A percentile compares a stretch with the other conserved stretches of the same genome.
Conservation (phyloP, 495 filamentous ascomycete species). For the Sphaerosporella brunnea region DNA sequence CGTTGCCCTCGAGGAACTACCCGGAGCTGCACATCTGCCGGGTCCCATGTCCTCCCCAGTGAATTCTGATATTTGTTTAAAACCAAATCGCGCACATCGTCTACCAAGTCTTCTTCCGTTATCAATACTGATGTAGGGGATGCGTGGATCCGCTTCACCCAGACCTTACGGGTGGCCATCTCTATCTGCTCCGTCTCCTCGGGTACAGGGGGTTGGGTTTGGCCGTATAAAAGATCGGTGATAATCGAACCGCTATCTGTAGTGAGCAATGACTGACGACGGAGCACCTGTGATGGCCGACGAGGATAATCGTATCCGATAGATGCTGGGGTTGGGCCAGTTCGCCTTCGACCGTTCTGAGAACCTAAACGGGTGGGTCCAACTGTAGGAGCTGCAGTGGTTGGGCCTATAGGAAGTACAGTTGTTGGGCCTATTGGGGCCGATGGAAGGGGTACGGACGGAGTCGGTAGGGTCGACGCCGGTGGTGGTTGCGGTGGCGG, state of each 20-base stretch:
- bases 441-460: conserved; percentile 5
- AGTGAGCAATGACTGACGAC: conserved; percentile 37
- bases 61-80: conserved; percentile 87
- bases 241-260: conserved; percentile 32
- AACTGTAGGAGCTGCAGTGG: no score
- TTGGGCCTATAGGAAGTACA: no score
- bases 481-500: conserved; percentile 8
- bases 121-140: conserved; percentile 79
- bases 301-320: conserved; percentile 20
- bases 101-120: conserved; percentile 74
- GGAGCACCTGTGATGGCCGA: conserved; percentile 31
- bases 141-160: conserved; percentile 71
- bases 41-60: conserved; percentile 68
- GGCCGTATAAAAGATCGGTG: conserved; percentile 25
- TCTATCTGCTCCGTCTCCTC: conserved; percentile 6
- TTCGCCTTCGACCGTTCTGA: no score
- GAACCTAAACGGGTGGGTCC: no score
- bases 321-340: no score
- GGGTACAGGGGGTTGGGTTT: conserved; percentile 15
- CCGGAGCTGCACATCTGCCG: conserved; percentile 62
- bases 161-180: conserved; percentile 67
- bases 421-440: no score
- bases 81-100: conserved; percentile 86
- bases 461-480: conserved; percentile 8
- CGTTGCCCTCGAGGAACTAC: conserved; percentile 15